Percentiles rank a stretch among this genome's conserved stretches.
Conservation (phyloP, 768 basidiomycete species). For the Thelephora aurantiotincta region DNA sequence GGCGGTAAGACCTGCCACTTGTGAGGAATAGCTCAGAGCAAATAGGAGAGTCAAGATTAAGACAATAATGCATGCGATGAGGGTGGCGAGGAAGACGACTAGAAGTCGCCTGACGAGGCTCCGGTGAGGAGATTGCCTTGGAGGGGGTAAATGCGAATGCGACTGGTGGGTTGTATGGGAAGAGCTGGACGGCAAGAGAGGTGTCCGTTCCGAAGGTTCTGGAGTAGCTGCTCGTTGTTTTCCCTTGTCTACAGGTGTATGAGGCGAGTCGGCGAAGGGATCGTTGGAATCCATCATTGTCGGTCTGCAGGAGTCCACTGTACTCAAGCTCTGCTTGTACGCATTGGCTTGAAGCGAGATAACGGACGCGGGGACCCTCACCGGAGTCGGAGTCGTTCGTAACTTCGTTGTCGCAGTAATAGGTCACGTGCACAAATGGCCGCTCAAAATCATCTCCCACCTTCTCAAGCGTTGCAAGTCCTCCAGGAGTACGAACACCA, state of each 20-base stretch:
- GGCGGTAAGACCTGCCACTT: slow-evolving; percentile 35
- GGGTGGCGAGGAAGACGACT: slow-evolving; percentile 42
- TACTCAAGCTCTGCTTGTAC: too few species aligned
- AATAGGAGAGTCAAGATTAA: slow-evolving; percentile 33
- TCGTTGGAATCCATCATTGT: too few species aligned
- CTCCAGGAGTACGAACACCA: slow-evolving; percentile 52
- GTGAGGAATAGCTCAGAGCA: slow-evolving; percentile 53
- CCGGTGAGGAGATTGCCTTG: slow-evolving; percentile 11
- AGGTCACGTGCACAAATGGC: neutral
- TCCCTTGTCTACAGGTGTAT: slow-evolving; percentile 27
- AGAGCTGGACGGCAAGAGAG: slow-evolving; percentile 29
- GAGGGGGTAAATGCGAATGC: slow-evolving; percentile 14
- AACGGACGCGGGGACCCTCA: too few species aligned
- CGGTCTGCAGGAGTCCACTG: too few species aligned
- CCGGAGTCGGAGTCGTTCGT: too few species aligned
- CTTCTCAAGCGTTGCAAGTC: slow-evolving; percentile 59
- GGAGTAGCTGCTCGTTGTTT: slow-evolving; percentile 29
- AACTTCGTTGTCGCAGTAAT: too few species aligned
- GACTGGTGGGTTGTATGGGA: slow-evolving; percentile 7
- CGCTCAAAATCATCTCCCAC: slow-evolving; percentile 35
- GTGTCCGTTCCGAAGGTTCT: slow-evolving; percentile 37
- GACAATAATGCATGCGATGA: slow-evolving; percentile 32
- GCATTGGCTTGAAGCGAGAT: too few species aligned
- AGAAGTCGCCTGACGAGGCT: slow-evolving; percentile 20
- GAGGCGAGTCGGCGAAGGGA: too few species aligned